Base-by-base conservation (phyloP, 768 basidiomycete genomes). In the Dioszegia aurantiaca region DNA sequence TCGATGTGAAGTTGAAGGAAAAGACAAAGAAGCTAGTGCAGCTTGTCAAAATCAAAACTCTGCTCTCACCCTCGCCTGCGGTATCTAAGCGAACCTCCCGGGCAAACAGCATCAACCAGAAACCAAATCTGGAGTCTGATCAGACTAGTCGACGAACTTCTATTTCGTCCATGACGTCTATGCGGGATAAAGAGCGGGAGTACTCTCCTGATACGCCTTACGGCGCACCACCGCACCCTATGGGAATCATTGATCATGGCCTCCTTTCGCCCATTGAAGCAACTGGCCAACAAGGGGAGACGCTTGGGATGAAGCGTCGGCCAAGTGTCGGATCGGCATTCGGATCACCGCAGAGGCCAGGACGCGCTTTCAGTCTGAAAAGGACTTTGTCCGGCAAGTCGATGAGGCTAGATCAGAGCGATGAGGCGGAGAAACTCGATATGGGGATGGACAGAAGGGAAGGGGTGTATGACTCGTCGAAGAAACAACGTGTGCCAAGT, bases 401-500 rank as follows among this genome's bases (percentile, higher is more conserved):
- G 3, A 48, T 62, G 11, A 55, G 43, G 41, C 27, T 37, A 6
- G 61, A 58, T 10, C 61, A 28, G 27, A 44, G 60, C 9, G 68
- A 70, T 4, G 62, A 63, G 17, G 51, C 33, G 9, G 56, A 48
- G n/a, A 64, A 59, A 17, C 39, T 59, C 27, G 63, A 64, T 26
- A 55, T 57, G 24, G 57, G 56, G 36, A 60, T 58, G 53, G 75
- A 77, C 61, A 62, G 51, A 17, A 41, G 75, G 16, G 67, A 72
- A 54, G 75, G 75, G 0, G 69, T 75, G 5, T 77, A 77, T 54
- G 75, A 77, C 53, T 69, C 63, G 24, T 73, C 72, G 4, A 73
- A 74, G 46, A 77, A 77, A 59, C 73, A 77, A 54, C 54, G 75
- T 24, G 75, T 77, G 1, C 75, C 75, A 0, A 77, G 75, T 56